A percentile compares a stretch with the other conserved stretches of the same genome.
Conservation (phyloP, 371 early-diverging fungal genomes). For the Actinomortierella wolfii region DNA sequence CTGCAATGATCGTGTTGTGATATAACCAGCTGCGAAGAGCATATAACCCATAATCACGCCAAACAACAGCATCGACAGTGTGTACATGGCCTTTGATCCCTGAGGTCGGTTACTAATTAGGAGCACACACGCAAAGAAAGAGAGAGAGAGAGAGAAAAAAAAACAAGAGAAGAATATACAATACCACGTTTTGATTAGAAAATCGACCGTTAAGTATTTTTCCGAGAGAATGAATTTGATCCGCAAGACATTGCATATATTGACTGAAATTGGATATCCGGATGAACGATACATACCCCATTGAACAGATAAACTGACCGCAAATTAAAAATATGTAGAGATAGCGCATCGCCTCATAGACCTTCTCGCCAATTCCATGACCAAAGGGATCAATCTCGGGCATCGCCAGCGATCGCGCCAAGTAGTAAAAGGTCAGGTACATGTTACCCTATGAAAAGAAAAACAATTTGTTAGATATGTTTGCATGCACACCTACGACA, state of each 20-base stretch:
- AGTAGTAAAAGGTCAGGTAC: constrained; percentile 86
- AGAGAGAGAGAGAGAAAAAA: too few relatives aligned
- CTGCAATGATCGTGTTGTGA: constrained; percentile 49
- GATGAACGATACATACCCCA: constrained; percentile 64
- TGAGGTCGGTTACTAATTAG: constrained; percentile 78
- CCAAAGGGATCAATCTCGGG: constrained; percentile 70
- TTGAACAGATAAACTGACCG: constrained; percentile 80
- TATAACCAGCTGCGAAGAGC: constrained; percentile 56
- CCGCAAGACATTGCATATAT: neutral
- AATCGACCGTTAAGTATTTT: neutral
- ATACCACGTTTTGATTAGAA: neutral
- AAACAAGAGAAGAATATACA: neutral
- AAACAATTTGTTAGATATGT: neutral
- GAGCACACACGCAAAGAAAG: too few relatives aligned
- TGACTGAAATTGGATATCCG: too few relatives aligned
- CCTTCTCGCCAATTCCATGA: constrained; percentile 60
- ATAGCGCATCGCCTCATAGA: constrained; percentile 68
- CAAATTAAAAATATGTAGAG: constrained; percentile 79
- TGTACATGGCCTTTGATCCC: constrained; percentile 75
- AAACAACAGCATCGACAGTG: constrained; percentile 56
- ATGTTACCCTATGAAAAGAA: constrained; percentile 66
- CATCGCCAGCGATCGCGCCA: constrained; percentile 61
- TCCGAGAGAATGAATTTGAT: neutral
- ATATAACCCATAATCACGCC: constrained; percentile 61
- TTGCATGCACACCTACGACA: neutral